A percentile compares a stretch with the other conserved stretches of the same genome.
Evolutionary conservation across 441 rosid species (phyloP).

Genomic region (Eruca vesicaria): DNA sequence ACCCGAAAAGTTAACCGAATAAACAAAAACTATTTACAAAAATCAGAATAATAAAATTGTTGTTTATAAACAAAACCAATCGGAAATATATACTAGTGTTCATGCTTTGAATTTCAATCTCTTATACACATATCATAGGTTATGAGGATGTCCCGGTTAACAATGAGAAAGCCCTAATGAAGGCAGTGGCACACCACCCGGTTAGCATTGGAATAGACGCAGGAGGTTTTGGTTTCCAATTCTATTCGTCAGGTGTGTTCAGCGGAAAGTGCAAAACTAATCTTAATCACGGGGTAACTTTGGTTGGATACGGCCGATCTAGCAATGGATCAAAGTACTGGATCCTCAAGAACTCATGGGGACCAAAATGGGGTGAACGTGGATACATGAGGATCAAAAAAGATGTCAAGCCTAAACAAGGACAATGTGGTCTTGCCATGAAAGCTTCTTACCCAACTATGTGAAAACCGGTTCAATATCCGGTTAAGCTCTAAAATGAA

Average conservation of each 20-base stretch:
- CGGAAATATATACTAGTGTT: too few species aligned
- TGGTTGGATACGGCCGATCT: constrained; percentile 21
- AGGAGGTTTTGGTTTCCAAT: constrained; percentile 28
- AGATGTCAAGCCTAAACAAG: constrained; percentile 28
- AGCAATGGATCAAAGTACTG: constrained; percentile 27
- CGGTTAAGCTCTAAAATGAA: neutral
- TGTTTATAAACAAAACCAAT: neutral
- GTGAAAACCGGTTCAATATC: constrained; percentile 23
- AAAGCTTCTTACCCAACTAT: constrained; percentile 46
- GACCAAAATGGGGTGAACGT: constrained; percentile 44
- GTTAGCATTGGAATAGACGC: constrained; percentile 33
- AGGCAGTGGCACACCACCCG: constrained; percentile 38
- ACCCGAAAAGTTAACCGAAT: neutral
- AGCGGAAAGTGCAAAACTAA: constrained; percentile 32
- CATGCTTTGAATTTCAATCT: neutral
- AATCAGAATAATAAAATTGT: neutral
- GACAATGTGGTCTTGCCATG: constrained; percentile 48
- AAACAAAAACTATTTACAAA: neutral
- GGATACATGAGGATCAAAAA: constrained; percentile 47
- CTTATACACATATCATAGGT: constrained; percentile 18
- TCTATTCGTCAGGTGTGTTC: constrained; percentile 36
- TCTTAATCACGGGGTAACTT: constrained; percentile 40
- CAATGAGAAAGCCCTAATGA: constrained; percentile 40
- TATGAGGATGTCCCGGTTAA: constrained; percentile 43
- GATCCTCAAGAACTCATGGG: constrained; percentile 39